Evolutionary conservation across 345 rosid genomes (phyloP).

Genomic region (Microthlaspi erraticum): DNA sequence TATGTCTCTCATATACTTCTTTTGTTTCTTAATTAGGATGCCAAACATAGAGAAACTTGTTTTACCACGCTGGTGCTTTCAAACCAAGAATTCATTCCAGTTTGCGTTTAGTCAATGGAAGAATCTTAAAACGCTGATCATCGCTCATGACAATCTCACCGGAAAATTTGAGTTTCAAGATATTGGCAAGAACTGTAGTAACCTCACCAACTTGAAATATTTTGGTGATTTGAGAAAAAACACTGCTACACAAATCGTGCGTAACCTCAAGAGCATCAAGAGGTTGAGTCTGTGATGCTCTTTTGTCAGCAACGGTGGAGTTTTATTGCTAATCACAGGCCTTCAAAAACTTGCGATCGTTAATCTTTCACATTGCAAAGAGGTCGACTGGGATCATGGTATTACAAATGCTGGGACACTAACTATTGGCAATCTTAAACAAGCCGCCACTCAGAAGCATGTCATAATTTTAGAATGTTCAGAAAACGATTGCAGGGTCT

Average conservation of each 20-base stretch:
- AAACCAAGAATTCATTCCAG: neutral
- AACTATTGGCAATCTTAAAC: neutral
- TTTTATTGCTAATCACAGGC: neutral
- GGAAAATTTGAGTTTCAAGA: neutral
- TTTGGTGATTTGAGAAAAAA: neutral
- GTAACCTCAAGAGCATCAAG: slow-evolving; percentile 1
- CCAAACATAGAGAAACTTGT: slow-evolving; percentile 32
- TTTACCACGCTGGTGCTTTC: slow-evolving; percentile 12
- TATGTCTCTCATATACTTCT: neutral
- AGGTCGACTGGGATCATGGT: neutral
- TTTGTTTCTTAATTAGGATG: slow-evolving; percentile 1
- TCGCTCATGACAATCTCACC: neutral
- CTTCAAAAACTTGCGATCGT: neutral
- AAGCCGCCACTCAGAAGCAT: slow-evolving; percentile 29
- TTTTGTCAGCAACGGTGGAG: neutral
- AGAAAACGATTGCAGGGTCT: neutral
- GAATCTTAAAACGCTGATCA: slow-evolving; percentile 33
- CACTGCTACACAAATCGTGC: neutral
- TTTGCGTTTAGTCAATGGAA: slow-evolving; percentile 18
- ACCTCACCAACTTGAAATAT: slow-evolving; percentile 24
- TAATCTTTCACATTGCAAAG: slow-evolving; percentile 27
- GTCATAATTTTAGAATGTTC: neutral
- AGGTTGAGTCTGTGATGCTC: slow-evolving; percentile 24
- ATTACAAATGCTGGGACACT: neutral
- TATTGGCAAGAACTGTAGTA: slow-evolving; percentile 17